Evolutionary conservation across 495 filamentous ascomycete species (phyloP).

Genomic region (Clavariopsis aquatica): DNA sequence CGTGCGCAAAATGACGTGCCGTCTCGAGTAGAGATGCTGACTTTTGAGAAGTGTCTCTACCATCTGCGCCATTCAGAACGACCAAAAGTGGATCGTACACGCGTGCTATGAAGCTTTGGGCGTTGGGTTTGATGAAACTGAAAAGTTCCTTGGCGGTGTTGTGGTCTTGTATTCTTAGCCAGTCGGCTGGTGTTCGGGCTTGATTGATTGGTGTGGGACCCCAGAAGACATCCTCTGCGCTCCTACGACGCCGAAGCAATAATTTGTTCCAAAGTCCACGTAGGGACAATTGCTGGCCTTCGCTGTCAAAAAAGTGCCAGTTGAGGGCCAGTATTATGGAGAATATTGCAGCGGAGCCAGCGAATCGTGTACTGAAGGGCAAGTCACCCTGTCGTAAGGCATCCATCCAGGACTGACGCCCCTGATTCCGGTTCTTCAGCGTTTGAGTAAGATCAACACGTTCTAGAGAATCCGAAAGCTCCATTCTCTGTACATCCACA

Average conservation of each 20-base stretch:
- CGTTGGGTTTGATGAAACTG: conserved; percentile 63
- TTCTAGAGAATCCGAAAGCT: conserved; percentile 59
- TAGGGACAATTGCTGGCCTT: conserved; percentile 47
- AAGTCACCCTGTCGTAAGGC: conserved; percentile 52
- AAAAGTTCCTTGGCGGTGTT: conserved; percentile 72
- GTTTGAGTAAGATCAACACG: conserved; percentile 41
- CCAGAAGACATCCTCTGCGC: not conserved
- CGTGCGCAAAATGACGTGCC: conserved; percentile 56
- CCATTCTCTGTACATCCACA: conserved; percentile 69
- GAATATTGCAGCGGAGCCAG: conserved; percentile 62
- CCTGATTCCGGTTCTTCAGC: conserved; percentile 22
- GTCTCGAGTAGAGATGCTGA: conserved; percentile 51
- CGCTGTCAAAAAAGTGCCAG: conserved; percentile 66
- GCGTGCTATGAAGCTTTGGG: conserved; percentile 64
- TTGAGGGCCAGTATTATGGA: conserved; percentile 62
- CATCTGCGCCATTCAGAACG: conserved; percentile 63
- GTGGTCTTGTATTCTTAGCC: conserved; percentile 72
- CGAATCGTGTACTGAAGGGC: conserved; percentile 59
- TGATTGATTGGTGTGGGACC: conserved; percentile 58
- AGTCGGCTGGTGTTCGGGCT: conserved; percentile 66
- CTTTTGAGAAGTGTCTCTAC: conserved; percentile 48
- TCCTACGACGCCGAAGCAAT: not conserved
- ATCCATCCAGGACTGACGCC: conserved; percentile 54
- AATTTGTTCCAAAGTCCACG: conserved; percentile 42
- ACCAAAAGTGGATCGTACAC: conserved; percentile 69